phyloP scores from a whole-genome alignment of 768 basidiomycete species.

The Lactifluus hygrophoroides region DNA sequence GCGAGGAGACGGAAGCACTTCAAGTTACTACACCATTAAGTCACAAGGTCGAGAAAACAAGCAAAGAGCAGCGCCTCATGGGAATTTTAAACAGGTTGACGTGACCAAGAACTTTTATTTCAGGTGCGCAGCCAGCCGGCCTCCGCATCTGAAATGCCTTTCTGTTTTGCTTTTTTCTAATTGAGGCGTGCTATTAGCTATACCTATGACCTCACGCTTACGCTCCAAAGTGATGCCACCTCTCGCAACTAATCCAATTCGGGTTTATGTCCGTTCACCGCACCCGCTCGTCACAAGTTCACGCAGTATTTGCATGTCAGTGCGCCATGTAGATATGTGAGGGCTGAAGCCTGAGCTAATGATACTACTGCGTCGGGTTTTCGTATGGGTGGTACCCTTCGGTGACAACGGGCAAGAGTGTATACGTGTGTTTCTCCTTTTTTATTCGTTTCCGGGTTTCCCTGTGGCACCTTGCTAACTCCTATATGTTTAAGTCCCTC shows the following conservation, averaged over 20 bases:
- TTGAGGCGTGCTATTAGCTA: slow-evolving; percentile 51
- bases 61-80: slow-evolving; percentile 84
- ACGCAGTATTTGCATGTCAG: no score
- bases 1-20: slow-evolving; percentile 84
- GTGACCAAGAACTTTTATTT: slow-evolving; percentile 99
- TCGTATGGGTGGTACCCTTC: no score
- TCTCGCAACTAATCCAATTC: slow-evolving; percentile 35
- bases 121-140: slow-evolving; percentile 46
- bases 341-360: no score
- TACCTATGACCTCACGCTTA: slow-evolving; percentile 95
- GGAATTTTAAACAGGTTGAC: slow-evolving; percentile 94
- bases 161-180: no score
- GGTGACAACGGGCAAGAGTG: no score
- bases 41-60: slow-evolving; percentile 78
- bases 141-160: neutral
- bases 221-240: slow-evolving; percentile 85
- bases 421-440: neutral
- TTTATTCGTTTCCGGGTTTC: neutral
- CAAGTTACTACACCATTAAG: slow-evolving; percentile 64
- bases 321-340: no score
- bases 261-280: slow-evolving; percentile 63
- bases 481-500: neutral
- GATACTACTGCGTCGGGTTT: no score
- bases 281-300: no score
- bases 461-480: neutral